Evolutionary conservation across 768 basidiomycete species (phyloP).

Genomic region (Suillus variegatus): DNA sequence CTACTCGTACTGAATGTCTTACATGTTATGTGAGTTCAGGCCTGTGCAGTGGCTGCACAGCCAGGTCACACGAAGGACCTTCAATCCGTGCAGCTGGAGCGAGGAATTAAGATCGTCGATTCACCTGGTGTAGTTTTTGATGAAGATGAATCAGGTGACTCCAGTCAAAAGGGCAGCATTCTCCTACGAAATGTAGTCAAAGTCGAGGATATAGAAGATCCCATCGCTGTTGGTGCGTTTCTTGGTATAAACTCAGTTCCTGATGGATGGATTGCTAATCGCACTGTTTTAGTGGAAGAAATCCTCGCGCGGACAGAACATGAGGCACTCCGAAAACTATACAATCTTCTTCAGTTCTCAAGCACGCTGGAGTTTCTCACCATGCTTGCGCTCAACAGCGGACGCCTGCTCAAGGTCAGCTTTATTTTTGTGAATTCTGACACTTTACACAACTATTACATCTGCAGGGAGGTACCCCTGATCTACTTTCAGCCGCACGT

Average conservation of each 20-base stretch:
- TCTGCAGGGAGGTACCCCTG: constrained; percentile 84
- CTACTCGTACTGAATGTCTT: background rate
- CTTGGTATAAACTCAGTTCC: background rate
- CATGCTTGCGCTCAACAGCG: constrained; percentile 82
- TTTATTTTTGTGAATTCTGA: background rate
- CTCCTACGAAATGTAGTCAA: constrained; percentile 87
- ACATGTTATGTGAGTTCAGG: constrained; percentile 40
- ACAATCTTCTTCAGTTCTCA: constrained; percentile 75
- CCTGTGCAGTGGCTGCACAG: constrained; percentile 92
- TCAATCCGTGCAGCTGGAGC: constrained; percentile 90
- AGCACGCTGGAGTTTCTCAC: constrained; percentile 84
- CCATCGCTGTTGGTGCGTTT: constrained; percentile 80
- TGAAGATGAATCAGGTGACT: constrained; percentile 59
- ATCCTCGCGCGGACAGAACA: constrained; percentile 74
- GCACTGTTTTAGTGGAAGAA: constrained; percentile 67
- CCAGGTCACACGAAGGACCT: constrained; percentile 93
- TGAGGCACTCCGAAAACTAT: constrained; percentile 78
- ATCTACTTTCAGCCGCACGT: constrained; percentile 79
- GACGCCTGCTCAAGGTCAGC: constrained; percentile 78
- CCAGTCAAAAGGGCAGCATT: constrained; percentile 51
- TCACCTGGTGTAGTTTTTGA: constrained; percentile 98
- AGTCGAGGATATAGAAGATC: constrained; percentile 90
- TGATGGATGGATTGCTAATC: background rate
- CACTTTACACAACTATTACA: background rate
- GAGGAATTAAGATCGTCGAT: constrained; percentile 89